Evolutionary conservation across 257 asterid genomes (phyloP).

Genomic region (Solanum chilense): DNA sequence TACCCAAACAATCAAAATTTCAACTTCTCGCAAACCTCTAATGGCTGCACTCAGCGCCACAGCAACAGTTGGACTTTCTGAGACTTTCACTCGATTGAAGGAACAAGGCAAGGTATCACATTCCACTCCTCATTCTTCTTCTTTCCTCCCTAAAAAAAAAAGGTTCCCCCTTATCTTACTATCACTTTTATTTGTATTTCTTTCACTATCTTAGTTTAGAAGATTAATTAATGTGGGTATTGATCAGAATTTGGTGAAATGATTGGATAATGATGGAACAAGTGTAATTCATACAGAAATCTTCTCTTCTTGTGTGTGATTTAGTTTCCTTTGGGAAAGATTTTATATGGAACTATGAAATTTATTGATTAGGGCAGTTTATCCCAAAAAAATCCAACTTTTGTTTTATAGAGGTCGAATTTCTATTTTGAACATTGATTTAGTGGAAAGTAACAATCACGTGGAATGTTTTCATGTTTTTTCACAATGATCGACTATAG

Average conservation of each 20-base stretch:
- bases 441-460: neutral
- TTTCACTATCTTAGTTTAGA: neutral
- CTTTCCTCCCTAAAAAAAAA: neutral
- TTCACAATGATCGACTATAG: neutral
- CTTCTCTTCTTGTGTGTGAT: neutral
- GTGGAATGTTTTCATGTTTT: neutral
- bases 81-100: constrained; percentile 55
- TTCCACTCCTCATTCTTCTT: neutral
- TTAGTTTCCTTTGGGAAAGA: neutral
- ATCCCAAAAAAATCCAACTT: neutral
- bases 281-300: neutral
- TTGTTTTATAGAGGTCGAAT: neutral
- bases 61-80: constrained; percentile 43
- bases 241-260: neutral
- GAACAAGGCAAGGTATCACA: constrained; percentile 50
- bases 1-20: constrained; percentile 6
- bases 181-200: neutral
- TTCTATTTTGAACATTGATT: neutral
- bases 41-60: constrained; percentile 43
- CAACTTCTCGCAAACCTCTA: constrained; percentile 12
- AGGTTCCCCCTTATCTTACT: neutral
- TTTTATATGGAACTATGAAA: neutral
- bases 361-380: neutral
- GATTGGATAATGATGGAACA: neutral
- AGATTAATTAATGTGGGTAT: neutral